Conservation (phyloP, 352 stramenopile genomes). For the Phytopythium aichiense region DNA sequence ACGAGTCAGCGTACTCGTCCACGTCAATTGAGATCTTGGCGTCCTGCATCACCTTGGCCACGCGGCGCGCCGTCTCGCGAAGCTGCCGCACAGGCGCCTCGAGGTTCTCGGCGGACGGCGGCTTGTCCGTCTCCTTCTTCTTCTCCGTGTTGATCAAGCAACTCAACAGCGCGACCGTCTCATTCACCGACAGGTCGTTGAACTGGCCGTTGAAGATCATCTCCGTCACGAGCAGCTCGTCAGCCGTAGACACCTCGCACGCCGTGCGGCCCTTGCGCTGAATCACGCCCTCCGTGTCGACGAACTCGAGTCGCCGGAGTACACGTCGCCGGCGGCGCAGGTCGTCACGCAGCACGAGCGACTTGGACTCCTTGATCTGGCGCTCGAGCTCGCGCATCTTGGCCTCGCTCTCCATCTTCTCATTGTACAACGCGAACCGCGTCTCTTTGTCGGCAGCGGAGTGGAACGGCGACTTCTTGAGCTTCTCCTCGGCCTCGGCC, state of each 20-base stretch:
- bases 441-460: slow-evolving; percentile 66
- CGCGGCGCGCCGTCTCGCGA: slow-evolving; percentile 90
- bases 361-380: slow-evolving; percentile 94
- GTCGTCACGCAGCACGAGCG: slow-evolving; percentile 94
- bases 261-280: slow-evolving; percentile 98
- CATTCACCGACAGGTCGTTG: slow-evolving; percentile 96
- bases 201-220: slow-evolving; percentile 98
- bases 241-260: slow-evolving; percentile 98
- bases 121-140: slow-evolving; percentile 85
- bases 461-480: slow-evolving; percentile 69
- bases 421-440: slow-evolving; percentile 86
- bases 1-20: slow-evolving; percentile 96
- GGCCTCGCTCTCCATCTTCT: slow-evolving; percentile 90
- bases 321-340: slow-evolving; percentile 96
- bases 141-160: slow-evolving; percentile 97
- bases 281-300: slow-evolving; percentile 95
- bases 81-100: slow-evolving; percentile 91
- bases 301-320: slow-evolving; percentile 95
- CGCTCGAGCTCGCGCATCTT: slow-evolving; percentile 91
- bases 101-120: slow-evolving; percentile 73
- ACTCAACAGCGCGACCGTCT: slow-evolving; percentile 94
- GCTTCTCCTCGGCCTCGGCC: slow-evolving; percentile 62
- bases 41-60: slow-evolving; percentile 90
- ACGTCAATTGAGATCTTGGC: slow-evolving; percentile 94
- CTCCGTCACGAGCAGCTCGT: slow-evolving; percentile 98